These are phyloP conservation scores for Phylloporus scabripes DNA, from an alignment of 768 basidiomycete genomes.

Conservation along the genomic window DNA sequence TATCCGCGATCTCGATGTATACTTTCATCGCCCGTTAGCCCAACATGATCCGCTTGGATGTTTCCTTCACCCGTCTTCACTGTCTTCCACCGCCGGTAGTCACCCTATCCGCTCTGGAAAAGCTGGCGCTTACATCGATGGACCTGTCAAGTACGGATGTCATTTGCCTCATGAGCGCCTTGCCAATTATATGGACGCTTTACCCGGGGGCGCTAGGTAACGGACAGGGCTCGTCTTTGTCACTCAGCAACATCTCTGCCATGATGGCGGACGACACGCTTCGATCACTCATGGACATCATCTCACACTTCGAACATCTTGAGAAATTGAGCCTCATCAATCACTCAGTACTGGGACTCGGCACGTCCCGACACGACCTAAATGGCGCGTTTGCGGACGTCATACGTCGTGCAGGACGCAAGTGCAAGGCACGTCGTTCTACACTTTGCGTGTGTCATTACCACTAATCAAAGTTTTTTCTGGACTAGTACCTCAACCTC, in stretches of 20 bases:
- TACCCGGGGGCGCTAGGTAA: constrained; percentile 56
- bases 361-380: constrained; percentile 21
- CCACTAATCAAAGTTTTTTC: not conserved
- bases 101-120: constrained; percentile 38
- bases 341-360: constrained; percentile 51
- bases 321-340: constrained; percentile 57
- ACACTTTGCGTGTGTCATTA: not conserved
- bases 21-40: constrained; percentile 43
- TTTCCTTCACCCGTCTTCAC: constrained; percentile 57
- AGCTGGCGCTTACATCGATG: constrained; percentile 61
- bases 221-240: constrained; percentile 35
- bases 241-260: constrained; percentile 41
- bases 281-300: constrained; percentile 35
- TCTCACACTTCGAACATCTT: constrained; percentile 35
- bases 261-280: constrained; percentile 53
- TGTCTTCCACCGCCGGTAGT: constrained; percentile 25
- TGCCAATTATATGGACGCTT: constrained; percentile 43
- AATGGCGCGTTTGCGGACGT: constrained; percentile 40
- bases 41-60: constrained; percentile 54
- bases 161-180: constrained; percentile 32
- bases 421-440: constrained; percentile 45
- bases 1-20: constrained; percentile 44
- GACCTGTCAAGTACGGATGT: constrained; percentile 38
- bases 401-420: constrained; percentile 49
- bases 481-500: constrained; percentile 50